phyloP scores from a whole-genome alignment of 78 protist species.

The Pigoraptor vietnamica region DNA sequence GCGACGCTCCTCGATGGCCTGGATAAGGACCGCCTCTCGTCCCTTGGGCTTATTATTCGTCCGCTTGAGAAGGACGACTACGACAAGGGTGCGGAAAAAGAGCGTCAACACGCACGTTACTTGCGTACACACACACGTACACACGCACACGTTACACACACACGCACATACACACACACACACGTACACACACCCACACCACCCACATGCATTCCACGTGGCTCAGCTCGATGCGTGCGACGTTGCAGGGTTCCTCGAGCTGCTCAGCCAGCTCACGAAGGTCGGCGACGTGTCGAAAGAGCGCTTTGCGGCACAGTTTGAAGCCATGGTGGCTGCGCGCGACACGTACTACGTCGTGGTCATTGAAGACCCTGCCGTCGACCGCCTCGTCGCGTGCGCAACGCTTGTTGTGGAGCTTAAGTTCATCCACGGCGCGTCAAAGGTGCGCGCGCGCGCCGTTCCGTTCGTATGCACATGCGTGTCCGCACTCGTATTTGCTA shows the following conservation, averaged over 20 bases:
- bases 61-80: slow-evolving; percentile 2
- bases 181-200: too few relatives aligned
- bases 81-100: too few relatives aligned
- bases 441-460: background rate
- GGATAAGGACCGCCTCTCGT: background rate
- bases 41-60: background rate
- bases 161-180: too few relatives aligned
- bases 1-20: background rate
- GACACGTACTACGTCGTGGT: background rate
- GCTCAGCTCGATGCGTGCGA: background rate
- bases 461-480: too few relatives aligned
- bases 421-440: slow-evolving; percentile 18
- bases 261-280: slow-evolving; percentile 1
- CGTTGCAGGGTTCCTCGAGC: background rate
- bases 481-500: background rate
- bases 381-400: slow-evolving; percentile 1
- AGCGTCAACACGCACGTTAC: background rate
- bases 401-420: slow-evolving; percentile 18
- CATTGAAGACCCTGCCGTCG: background rate
- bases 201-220: too few relatives aligned
- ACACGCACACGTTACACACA: too few relatives aligned
- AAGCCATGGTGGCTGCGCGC: background rate
- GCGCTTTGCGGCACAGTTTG: background rate
- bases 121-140: background rate
- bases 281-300: slow-evolving; percentile 6